These are phyloP conservation scores for Rhizopus sp. DNA, from an alignment of 371 early-diverging fungal species.

Conservation along the genomic window DNA sequence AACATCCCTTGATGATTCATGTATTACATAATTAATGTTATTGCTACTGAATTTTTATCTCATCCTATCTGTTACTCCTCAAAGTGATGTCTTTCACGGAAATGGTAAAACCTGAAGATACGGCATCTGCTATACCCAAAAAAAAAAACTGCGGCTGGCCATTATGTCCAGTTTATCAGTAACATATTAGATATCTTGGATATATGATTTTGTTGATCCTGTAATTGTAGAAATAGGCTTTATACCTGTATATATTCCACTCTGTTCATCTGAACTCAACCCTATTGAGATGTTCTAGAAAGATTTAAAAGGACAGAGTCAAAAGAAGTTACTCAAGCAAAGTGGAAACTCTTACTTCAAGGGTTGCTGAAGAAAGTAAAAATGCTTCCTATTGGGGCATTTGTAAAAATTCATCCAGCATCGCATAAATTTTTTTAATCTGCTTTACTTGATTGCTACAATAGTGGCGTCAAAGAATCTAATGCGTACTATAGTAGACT, in stretches of 20 bases:
- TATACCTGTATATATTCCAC: background rate
- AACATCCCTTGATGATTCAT: too few relatives aligned
- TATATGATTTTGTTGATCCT: slow-evolving; percentile 2
- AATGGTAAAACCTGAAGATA: background rate
- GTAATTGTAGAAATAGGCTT: slow-evolving; percentile 1
- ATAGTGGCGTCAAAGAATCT: too few relatives aligned
- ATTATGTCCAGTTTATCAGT: slow-evolving; percentile 7
- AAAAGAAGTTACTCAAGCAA: slow-evolving; percentile 1
- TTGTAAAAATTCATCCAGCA: slow-evolving; percentile 17
- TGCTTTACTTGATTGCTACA: too few relatives aligned
- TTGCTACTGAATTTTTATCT: too few relatives aligned
- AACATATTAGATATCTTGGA: slow-evolving; percentile 8
- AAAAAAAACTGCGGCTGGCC: background rate
- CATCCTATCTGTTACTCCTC: too few relatives aligned
- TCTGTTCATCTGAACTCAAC: slow-evolving; percentile 1
- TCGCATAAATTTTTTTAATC: background rate
- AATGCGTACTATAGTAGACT: too few relatives aligned
- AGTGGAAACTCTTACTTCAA: slow-evolving; percentile 3
- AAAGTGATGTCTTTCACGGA: too few relatives aligned
- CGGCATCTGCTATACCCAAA: background rate
- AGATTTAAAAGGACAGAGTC: slow-evolving; percentile 13
- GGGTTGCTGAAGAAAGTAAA: slow-evolving; percentile 10
- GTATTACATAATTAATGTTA: too few relatives aligned
- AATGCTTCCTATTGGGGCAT: slow-evolving; percentile 7
- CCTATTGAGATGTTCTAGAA: slow-evolving; percentile 5